A percentile compares a stretch with the other conserved stretches of the same genome.
phyloP scores from a whole-genome alignment of 176 grass and related monocot species.

The Musa troglodytarum region DNA sequence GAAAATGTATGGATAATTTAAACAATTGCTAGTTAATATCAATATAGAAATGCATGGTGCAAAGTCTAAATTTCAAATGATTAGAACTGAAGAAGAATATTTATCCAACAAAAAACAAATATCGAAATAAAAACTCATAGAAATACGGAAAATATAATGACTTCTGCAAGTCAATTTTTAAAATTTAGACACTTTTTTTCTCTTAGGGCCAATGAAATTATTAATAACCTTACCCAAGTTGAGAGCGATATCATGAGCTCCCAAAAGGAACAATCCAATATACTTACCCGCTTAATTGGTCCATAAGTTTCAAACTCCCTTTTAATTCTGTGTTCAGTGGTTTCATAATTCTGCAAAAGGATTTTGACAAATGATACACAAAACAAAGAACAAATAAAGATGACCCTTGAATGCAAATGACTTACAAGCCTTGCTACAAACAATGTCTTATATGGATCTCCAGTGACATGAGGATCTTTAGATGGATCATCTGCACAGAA shows the following conservation, averaged over 20 bases:
- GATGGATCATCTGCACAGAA: slow-evolving; percentile 45
- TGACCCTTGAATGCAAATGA: neutral
- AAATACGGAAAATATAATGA: no score
- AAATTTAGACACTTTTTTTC: no score
- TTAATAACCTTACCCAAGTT: slow-evolving; percentile 5
- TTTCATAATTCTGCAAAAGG: slow-evolving; percentile 52
- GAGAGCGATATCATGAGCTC: neutral
- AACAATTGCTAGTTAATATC: no score
- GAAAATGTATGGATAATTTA: no score
- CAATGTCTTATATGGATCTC: slow-evolving; percentile 69
- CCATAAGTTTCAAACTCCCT: slow-evolving; percentile 85
- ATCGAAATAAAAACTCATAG: no score
- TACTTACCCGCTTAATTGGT: slow-evolving; percentile 81
- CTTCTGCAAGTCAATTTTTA: no score
- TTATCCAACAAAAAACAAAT: no score
- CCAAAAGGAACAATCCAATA: slow-evolving; percentile 5
- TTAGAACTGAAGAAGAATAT: no score
- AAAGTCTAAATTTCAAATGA: no score
- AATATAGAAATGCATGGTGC: no score
- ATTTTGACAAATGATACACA: neutral
- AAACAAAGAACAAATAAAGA: neutral
- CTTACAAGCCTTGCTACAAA: slow-evolving; percentile 62
- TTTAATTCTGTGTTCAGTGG: slow-evolving; percentile 56
- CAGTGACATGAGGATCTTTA: slow-evolving; percentile 49
- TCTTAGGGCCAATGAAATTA: neutral